Evolutionary conservation across 129 eudicot genomes (phyloP).

Genomic region (Helianthus tuberosus): DNA sequence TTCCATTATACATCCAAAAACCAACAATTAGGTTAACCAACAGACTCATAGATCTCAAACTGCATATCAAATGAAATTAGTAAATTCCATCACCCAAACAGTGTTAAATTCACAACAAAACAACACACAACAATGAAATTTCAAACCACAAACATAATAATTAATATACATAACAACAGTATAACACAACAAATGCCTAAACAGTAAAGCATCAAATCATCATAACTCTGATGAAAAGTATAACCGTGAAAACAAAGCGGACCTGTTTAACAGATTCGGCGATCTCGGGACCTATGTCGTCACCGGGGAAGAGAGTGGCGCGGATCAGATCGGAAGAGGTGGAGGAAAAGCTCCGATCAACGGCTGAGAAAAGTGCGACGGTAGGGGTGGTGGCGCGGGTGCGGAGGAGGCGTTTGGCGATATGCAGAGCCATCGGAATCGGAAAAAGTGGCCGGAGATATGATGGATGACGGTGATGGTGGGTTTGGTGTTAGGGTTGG

Average conservation of each 20-base stretch:
- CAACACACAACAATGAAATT: background rate
- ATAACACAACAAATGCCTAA: slow-evolving; percentile 1
- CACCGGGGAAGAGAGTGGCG: slow-evolving; percentile 97
- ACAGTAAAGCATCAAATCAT: background rate
- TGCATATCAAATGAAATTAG: background rate
- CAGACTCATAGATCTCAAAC: background rate
- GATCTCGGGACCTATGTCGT: slow-evolving; percentile 98
- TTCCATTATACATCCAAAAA: background rate
- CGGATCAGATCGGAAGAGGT: slow-evolving; percentile 57
- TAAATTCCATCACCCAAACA: background rate
- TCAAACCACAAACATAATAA: background rate
- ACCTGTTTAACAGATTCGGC: slow-evolving; percentile 93
- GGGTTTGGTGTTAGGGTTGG: no score
- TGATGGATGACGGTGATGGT: no score
- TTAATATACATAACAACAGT: no score
- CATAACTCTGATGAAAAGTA: no score
- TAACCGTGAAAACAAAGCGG: background rate
- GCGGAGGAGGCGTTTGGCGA: slow-evolving; percentile 65
- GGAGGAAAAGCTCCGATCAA: slow-evolving; percentile 49
- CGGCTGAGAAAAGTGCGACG: slow-evolving; percentile 22
- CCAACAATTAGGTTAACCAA: background rate
- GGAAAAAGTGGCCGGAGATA: slow-evolving; percentile 1
- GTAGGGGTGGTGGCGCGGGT: slow-evolving; percentile 44
- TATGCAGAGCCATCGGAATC: slow-evolving; percentile 65
- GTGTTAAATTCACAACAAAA: background rate